phyloP scores from a whole-genome alignment of 306 rosid species.

The Astragalus glycyphyllos region DNA sequence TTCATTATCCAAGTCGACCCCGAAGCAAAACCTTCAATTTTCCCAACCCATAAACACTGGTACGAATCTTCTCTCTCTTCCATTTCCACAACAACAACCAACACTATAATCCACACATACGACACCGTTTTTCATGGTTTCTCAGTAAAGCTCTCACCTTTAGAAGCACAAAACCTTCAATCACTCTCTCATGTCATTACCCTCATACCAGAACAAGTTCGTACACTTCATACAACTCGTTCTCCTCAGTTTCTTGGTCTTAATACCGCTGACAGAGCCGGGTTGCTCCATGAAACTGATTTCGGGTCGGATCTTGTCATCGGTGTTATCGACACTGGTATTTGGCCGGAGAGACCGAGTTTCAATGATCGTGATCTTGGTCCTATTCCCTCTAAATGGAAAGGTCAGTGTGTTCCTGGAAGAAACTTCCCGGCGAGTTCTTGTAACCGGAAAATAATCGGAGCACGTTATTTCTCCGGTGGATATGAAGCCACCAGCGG shows the following conservation, averaged over 20 bases:
- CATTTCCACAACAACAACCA: not conserved
- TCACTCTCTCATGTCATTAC: slow-evolving; percentile 57
- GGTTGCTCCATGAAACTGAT: slow-evolving; percentile 80
- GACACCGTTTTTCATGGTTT: slow-evolving; percentile 81
- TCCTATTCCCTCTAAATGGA: slow-evolving; percentile 81
- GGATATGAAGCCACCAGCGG: slow-evolving; percentile 83
- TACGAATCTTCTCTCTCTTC: slow-evolving; percentile 73
- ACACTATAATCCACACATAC: slow-evolving; percentile 62
- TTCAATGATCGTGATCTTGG: slow-evolving; percentile 71
- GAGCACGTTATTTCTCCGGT: slow-evolving; percentile 67
- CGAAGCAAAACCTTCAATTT: slow-evolving; percentile 75
- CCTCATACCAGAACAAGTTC: slow-evolving; percentile 77
- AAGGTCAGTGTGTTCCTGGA: slow-evolving; percentile 66
- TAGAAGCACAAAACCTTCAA: slow-evolving; percentile 52
- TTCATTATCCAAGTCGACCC: slow-evolving; percentile 74
- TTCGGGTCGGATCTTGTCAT: slow-evolving; percentile 93
- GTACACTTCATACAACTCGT: slow-evolving; percentile 78
- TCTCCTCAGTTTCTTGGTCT: slow-evolving; percentile 88
- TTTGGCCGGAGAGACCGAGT: slow-evolving; percentile 84
- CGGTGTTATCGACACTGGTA: slow-evolving; percentile 88
- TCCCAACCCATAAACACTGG: slow-evolving; percentile 81
- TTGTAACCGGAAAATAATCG: slow-evolving; percentile 82
- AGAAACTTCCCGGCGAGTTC: slow-evolving; percentile 56
- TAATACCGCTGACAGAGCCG: slow-evolving; percentile 62
- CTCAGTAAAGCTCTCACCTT: slow-evolving; percentile 70